These are phyloP conservation scores for Kernera saxatilis DNA, from an alignment of 345 rosid species.

Conservation along the genomic window DNA sequence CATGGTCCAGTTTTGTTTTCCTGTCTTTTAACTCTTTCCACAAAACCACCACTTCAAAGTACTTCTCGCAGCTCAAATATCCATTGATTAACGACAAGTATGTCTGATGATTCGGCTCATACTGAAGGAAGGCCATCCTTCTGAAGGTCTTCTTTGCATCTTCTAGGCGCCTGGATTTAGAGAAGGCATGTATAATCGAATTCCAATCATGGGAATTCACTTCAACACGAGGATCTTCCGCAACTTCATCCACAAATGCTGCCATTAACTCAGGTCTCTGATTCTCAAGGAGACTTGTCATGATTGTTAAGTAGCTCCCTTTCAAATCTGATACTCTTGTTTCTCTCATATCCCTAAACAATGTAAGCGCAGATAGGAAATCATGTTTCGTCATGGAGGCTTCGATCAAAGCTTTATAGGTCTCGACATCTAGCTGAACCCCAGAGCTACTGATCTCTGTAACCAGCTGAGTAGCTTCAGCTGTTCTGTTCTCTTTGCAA, in stretches of 20 bases:
- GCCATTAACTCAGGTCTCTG: conserved; percentile 82
- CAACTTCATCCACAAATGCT: conserved; percentile 75
- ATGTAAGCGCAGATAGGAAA: conserved; percentile 71
- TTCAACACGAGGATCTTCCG: conserved; percentile 74
- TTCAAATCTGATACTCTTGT: conserved; percentile 47
- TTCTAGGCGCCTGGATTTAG: conserved; percentile 70
- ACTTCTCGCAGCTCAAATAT: conserved; percentile 62
- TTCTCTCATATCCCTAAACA: conserved; percentile 85
- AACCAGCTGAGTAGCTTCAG: conserved; percentile 89
- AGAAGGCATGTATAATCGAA: conserved; percentile 85
- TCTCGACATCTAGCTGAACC: conserved; percentile 54
- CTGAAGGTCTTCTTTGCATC: conserved; percentile 81
- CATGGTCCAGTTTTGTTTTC: conserved; percentile 50
- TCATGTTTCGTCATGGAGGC: conserved; percentile 89
- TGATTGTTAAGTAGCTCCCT: conserved; percentile 72
- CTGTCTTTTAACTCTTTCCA: conserved; percentile 79
- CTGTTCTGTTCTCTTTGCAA: conserved; percentile 63
- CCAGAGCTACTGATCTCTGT: conserved; percentile 60
- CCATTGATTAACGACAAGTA: conserved; percentile 82
- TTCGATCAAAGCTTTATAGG: conserved; percentile 62
- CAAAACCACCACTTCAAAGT: conserved; percentile 60
- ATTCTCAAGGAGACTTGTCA: conserved; percentile 78
- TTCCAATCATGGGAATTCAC: conserved; percentile 97
- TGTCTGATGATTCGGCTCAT: conserved; percentile 77
- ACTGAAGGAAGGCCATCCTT: conserved; percentile 78